Conservation (phyloP, 2,329 filamentous ascomycete species). For the Sarocladium kiliense region DNA sequence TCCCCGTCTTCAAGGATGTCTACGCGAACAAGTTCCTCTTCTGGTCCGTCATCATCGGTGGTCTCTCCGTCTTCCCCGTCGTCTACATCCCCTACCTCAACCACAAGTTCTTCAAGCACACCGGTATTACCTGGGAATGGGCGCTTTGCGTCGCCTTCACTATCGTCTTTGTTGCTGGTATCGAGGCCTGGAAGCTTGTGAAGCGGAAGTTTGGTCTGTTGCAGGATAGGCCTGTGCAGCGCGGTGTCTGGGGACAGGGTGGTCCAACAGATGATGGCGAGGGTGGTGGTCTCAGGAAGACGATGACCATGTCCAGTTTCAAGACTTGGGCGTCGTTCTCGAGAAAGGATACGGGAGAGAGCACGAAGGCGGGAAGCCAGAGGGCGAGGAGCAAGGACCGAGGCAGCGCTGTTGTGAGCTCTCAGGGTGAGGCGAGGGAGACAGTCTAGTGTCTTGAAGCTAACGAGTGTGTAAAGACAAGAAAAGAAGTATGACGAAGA, state of each 20-base stretch:
- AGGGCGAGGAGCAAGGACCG: neutral
- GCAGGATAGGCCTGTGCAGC: conserved; percentile 45
- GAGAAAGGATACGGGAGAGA: conserved; percentile 34
- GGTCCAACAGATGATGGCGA: conserved; percentile 29
- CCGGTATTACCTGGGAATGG: conserved; percentile 71
- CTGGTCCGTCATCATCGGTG: conserved; percentile 57
- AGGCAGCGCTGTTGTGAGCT: neutral
- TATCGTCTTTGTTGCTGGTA: conserved; percentile 58
- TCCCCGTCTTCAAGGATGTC: conserved; percentile 56
- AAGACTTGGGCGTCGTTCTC: conserved; percentile 40
- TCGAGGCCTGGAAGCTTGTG: conserved; percentile 67
- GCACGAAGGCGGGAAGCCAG: conserved; percentile 4
- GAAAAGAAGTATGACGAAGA: neutral
- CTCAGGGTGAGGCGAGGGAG: conserved; percentile 6
- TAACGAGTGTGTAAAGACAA: neutral
- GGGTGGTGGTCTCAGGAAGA: conserved; percentile 37
- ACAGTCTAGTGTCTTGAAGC: neutral
- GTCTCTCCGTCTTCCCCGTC: conserved; percentile 58
- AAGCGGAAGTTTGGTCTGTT: conserved; percentile 55
- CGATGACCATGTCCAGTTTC: conserved; percentile 48
- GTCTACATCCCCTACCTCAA: conserved; percentile 72
- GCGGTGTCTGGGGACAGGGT: conserved; percentile 48
- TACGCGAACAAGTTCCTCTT: conserved; percentile 68
- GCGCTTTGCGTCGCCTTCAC: conserved; percentile 60
- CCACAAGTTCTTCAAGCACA: conserved; percentile 67